phyloP scores from a whole-genome alignment of 306 rosid species.

The Abrus pulchellus region DNA sequence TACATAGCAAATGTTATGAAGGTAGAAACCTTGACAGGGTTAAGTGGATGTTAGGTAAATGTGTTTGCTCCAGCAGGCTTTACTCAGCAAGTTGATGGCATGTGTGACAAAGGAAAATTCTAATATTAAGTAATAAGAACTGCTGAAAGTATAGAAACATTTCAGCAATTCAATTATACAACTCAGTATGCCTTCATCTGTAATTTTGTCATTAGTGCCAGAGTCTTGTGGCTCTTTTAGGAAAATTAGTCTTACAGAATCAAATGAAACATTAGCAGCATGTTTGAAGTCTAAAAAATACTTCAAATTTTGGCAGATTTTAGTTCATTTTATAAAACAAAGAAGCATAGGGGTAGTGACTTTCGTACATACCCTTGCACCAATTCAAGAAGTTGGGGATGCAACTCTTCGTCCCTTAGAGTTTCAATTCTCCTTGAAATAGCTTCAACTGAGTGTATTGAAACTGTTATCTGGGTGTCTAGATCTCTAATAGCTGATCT shows the following conservation, averaged over 20 bases:
- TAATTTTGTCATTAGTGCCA: no score
- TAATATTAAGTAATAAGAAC: no score
- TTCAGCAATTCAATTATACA: no score
- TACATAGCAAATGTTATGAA: no score
- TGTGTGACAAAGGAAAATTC: no score
- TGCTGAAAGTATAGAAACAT: no score
- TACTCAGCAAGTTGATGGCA: no score
- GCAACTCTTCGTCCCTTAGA: constrained; percentile 81
- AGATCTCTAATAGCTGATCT: constrained; percentile 73
- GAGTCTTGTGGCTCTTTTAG: no score
- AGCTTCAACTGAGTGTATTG: constrained; percentile 84
- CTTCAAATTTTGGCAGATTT: constrained; percentile 6
- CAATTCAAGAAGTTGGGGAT: constrained; percentile 82
- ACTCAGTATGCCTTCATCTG: no score
- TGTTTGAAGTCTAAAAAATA: constrained; percentile 8
- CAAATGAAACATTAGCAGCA: constrained; percentile 7
- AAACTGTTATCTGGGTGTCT: constrained; percentile 80
- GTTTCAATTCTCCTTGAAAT: constrained; percentile 82
- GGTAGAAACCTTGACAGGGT: no score
- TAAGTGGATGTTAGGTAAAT: no score
- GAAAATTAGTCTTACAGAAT: neutral
- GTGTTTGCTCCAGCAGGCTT: no score
- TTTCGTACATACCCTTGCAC: constrained; percentile 69
- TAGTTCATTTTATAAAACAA: neutral
- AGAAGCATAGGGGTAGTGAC: constrained; percentile 2